Conservation (phyloP, 306 rosid genomes). For the Gleditsia sinensis region DNA sequence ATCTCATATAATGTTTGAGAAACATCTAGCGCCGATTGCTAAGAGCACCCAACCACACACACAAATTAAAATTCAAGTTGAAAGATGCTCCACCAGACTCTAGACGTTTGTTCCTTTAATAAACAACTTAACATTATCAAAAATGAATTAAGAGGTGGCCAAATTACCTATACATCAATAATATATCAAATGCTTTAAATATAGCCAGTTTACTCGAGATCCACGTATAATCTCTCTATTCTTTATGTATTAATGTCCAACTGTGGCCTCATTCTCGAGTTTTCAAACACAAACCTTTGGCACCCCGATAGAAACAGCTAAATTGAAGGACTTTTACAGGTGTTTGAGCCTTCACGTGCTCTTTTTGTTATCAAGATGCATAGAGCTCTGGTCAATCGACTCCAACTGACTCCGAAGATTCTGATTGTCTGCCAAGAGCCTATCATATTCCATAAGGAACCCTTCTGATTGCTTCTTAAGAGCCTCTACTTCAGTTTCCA, state of each 20-base stretch:
- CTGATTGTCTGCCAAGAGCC: slow-evolving; percentile 82
- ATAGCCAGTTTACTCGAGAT: slow-evolving; percentile 21
- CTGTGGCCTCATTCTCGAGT: slow-evolving; percentile 22
- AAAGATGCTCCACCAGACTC: not conserved
- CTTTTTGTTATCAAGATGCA: slow-evolving; percentile 53
- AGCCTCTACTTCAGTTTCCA: slow-evolving; percentile 74
- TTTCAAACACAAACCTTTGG: not conserved
- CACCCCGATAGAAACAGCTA: slow-evolving; percentile 12
- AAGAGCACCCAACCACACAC: too few species aligned
- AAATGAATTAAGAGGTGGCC: not conserved
- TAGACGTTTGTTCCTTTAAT: not conserved
- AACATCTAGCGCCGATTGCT: too few species aligned
- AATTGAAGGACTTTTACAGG: slow-evolving; percentile 22
- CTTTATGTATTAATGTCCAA: slow-evolving; percentile 21
- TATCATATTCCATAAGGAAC: slow-evolving; percentile 85
- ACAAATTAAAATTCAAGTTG: too few species aligned
- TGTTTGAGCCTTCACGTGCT: slow-evolving; percentile 39
- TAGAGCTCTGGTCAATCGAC: slow-evolving; percentile 55
- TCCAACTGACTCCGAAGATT: slow-evolving; percentile 73
- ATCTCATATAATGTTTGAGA: too few species aligned
- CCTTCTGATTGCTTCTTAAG: slow-evolving; percentile 86
- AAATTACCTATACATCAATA: slow-evolving; percentile 20
- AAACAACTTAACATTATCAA: not conserved
- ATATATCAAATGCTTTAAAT: slow-evolving; percentile 18
- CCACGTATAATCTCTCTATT: not conserved